Evolutionary conservation across 2,329 filamentous ascomycete genomes (phyloP).

Genomic region (Penicillium sp.): DNA sequence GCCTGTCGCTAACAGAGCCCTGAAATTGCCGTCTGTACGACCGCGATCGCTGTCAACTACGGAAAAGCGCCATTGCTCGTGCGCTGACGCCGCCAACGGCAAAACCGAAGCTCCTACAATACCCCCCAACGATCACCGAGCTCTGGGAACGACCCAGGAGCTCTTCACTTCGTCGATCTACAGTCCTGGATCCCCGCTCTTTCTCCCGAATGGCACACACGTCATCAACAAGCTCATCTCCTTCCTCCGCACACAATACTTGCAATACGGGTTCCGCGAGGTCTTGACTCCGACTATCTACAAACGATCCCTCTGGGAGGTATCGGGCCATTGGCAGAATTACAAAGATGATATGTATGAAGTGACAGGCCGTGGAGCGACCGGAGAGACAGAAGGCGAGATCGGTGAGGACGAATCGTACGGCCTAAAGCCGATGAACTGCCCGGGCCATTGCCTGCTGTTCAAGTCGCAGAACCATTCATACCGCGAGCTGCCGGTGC

Average conservation of each 20-base stretch:
- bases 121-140: slow-evolving; percentile 50
- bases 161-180: slow-evolving; percentile 77
- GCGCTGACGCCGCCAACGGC: slow-evolving; percentile 21
- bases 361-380: slow-evolving; percentile 58
- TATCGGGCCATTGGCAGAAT: slow-evolving; percentile 83
- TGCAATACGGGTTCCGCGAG: slow-evolving; percentile 80
- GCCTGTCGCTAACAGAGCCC: neutral
- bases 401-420: slow-evolving; percentile 67
- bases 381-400: slow-evolving; percentile 45
- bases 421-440: slow-evolving; percentile 91
- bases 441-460: slow-evolving; percentile 81
- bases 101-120: slow-evolving; percentile 28
- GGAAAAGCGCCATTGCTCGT: slow-evolving; percentile 20
- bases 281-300: slow-evolving; percentile 89
- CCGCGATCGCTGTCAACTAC: slow-evolving; percentile 20
- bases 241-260: slow-evolving; percentile 80
- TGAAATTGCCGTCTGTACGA: slow-evolving; percentile 3
- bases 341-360: slow-evolving; percentile 92
- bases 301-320: slow-evolving; percentile 82
- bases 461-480: slow-evolving; percentile 72
- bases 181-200: slow-evolving; percentile 81
- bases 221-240: slow-evolving; percentile 81
- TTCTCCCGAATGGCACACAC: slow-evolving; percentile 75
- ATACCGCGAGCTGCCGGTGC: slow-evolving; percentile 77
- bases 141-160: slow-evolving; percentile 58